Evolutionary conservation across 148 eudicot species (phyloP).

Genomic region (Cornus controversa): DNA sequence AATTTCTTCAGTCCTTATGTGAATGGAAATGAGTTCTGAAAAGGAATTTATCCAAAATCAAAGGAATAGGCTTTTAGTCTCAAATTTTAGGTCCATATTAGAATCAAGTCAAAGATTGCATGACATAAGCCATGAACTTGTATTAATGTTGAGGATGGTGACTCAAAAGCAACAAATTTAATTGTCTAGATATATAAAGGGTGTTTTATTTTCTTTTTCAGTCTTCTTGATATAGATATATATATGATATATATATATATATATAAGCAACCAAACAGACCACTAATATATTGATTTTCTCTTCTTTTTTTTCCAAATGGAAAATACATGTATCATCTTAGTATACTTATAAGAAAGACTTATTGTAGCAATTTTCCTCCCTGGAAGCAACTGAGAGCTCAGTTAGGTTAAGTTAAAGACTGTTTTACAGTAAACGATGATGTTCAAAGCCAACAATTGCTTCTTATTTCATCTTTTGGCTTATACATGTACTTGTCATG

Average conservation of each 20-base stretch:
- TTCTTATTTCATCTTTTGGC: too few species aligned
- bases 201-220: not conserved
- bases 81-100: not conserved
- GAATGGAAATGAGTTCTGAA: not conserved
- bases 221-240: not conserved
- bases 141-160: slow-evolving; percentile 2
- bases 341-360: too few species aligned
- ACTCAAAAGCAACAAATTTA: not conserved
- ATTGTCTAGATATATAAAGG: not conserved
- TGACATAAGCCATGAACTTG: not conserved
- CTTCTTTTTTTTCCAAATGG: too few species aligned
- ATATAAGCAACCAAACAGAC: not conserved
- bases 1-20: too few species aligned
- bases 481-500: too few species aligned
- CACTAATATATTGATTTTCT: not conserved
- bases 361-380: too few species aligned
- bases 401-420: too few species aligned
- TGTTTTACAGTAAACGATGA: too few species aligned
- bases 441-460: too few species aligned
- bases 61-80: not conserved
- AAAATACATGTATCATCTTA: too few species aligned
- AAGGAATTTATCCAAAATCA: not conserved
- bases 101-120: slow-evolving; percentile 1
- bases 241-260: too few species aligned
- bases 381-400: not conserved